Conservation (phyloP, 805 yeast genomes). For the Saccharomycopsis fodiens region DNA sequence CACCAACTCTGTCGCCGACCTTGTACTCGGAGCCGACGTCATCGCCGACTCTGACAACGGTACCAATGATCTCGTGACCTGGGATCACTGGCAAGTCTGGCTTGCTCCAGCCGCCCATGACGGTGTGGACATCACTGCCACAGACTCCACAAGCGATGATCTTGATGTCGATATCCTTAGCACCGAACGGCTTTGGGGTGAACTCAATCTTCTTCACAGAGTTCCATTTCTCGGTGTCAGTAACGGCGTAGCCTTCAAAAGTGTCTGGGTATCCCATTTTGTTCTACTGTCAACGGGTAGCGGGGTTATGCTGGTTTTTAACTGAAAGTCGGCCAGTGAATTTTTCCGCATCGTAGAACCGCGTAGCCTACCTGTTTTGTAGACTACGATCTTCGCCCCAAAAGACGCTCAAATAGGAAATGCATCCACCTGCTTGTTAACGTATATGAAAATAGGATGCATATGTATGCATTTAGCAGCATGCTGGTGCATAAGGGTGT, state of each 20-base stretch:
- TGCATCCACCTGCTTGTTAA: too few species aligned
- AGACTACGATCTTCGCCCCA: too few species aligned
- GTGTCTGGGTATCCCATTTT: constrained; percentile 31
- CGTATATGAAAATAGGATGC: too few species aligned
- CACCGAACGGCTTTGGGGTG: constrained; percentile 32
- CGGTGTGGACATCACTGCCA: constrained; percentile 42
- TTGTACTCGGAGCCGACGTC: constrained; percentile 28
- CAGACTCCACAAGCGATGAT: constrained; percentile 60
- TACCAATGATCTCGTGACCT: constrained; percentile 28
- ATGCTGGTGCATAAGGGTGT: too few species aligned
- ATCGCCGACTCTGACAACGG: constrained; percentile 28
- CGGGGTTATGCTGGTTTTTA: too few species aligned
- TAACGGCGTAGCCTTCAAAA: constrained; percentile 33
- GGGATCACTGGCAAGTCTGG: constrained; percentile 22
- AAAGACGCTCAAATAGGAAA: too few species aligned
- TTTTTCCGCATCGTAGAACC: too few species aligned
- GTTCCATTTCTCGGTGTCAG: constrained; percentile 31
- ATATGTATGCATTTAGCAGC: too few species aligned
- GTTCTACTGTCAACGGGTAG: too few species aligned
- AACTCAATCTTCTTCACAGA: constrained; percentile 25
- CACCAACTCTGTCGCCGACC: constrained; percentile 40
- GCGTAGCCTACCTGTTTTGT: too few species aligned
- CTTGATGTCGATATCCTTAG: constrained; percentile 43
- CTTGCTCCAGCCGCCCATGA: constrained; percentile 22
- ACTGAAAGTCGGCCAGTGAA: too few species aligned